Conservation (phyloP, 306 rosid species). For the Abrus precatorius region DNA sequence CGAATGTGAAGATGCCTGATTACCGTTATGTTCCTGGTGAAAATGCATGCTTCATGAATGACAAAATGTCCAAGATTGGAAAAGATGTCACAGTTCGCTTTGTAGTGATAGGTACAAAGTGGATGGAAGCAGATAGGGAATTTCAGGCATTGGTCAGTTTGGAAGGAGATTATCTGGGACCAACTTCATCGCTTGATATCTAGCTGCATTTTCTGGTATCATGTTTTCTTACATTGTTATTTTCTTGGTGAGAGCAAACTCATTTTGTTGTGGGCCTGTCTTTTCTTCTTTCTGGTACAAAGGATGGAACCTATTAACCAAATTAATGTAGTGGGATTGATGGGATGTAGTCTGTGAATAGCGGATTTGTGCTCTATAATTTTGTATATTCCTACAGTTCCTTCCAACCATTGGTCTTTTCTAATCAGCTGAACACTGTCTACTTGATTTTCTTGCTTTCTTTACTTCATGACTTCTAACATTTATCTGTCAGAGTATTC, state of each 20-base stretch:
- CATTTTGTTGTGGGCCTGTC: slow-evolving; percentile 5
- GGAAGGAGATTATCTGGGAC: slow-evolving; percentile 88
- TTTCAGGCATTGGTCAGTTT: slow-evolving; percentile 90
- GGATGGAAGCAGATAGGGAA: slow-evolving; percentile 91
- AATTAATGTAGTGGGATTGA: slow-evolving; percentile 1
- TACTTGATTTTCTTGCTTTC: not conserved
- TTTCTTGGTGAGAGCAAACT: not conserved
- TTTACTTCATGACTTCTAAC: not conserved
- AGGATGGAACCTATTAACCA: slow-evolving; percentile 25
- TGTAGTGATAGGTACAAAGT: slow-evolving; percentile 85
- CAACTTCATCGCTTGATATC: slow-evolving; percentile 56
- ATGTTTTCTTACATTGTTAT: not conserved
- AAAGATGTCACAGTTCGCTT: slow-evolving; percentile 69
- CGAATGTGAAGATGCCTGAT: slow-evolving; percentile 79
- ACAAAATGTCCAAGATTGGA: slow-evolving; percentile 68
- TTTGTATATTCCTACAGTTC: slow-evolving; percentile 8
- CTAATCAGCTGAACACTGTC: not conserved
- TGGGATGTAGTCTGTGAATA: slow-evolving; percentile 41
- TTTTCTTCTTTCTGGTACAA: not conserved
- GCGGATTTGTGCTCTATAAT: slow-evolving; percentile 1
- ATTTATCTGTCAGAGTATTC: too few species aligned
- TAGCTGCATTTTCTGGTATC: slow-evolving; percentile 21
- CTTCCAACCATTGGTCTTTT: not conserved
- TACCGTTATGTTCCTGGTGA: slow-evolving; percentile 75
- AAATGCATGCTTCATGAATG: slow-evolving; percentile 72